These are phyloP conservation scores for Lodderomyces oxycetoniae DNA, from an alignment of 1,139 yeast genomes.

Conservation along the genomic window DNA sequence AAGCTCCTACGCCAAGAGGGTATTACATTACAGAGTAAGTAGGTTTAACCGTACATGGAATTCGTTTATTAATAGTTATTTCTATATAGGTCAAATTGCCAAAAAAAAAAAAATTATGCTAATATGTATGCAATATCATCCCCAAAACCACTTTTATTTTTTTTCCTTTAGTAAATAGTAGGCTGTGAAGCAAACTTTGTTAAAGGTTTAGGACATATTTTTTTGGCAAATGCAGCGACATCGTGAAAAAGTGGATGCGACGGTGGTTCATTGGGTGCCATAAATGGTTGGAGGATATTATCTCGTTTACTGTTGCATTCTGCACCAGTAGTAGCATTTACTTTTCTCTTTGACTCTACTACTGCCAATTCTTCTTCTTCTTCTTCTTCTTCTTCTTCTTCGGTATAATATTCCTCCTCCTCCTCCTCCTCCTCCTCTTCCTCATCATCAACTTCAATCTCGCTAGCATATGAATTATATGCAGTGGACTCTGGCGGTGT, in stretches of 20 bases:
- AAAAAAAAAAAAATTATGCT: too few relatives aligned
- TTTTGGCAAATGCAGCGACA: too few relatives aligned
- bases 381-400: conserved; percentile 8
- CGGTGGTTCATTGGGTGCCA: background rate
- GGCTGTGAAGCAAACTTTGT: too few relatives aligned
- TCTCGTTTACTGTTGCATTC: background rate
- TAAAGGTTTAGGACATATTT: too few relatives aligned
- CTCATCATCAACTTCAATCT: conserved; percentile 13
- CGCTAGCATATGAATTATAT: conserved; percentile 15
- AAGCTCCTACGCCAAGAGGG: too few relatives aligned
- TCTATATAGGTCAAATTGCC: too few relatives aligned
- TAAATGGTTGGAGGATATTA: background rate
- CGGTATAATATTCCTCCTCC: conserved; percentile 7
- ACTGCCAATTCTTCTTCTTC: conserved; percentile 7
- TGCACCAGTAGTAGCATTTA: background rate
- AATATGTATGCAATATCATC: too few relatives aligned
- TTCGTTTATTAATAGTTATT: too few relatives aligned
- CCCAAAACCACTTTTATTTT: too few relatives aligned
- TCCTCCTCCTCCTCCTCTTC: conserved; percentile 9
- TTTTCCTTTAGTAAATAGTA: too few relatives aligned
- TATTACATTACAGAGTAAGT: too few relatives aligned
- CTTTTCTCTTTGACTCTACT: conserved; percentile 7
- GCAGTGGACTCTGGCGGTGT: conserved; percentile 19
- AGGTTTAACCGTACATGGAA: too few relatives aligned
- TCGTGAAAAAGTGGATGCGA: background rate